phyloP scores from a whole-genome alignment of 1,284 basidiomycete genomes.

The Moniliophthora roreri region DNA sequence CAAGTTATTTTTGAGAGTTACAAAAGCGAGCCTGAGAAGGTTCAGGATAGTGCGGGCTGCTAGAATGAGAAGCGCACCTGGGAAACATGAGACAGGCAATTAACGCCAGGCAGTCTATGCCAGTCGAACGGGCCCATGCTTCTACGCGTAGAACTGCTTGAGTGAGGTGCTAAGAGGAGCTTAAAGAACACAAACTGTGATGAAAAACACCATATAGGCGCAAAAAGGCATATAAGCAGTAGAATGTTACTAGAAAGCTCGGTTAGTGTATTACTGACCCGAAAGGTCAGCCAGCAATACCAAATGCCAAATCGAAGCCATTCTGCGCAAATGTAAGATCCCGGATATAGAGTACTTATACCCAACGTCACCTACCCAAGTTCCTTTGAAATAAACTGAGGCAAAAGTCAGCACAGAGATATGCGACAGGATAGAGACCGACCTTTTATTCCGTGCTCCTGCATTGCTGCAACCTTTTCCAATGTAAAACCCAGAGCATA shows the following conservation, averaged over 20 bases:
- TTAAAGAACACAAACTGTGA: slow-evolving; percentile 41
- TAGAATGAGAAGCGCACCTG: slow-evolving; percentile 46
- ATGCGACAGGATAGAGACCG: slow-evolving; percentile 10
- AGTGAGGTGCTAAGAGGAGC: slow-evolving; percentile 4
- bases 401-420: slow-evolving; percentile 5
- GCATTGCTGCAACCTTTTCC: slow-evolving; percentile 91
- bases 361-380: slow-evolving; percentile 55
- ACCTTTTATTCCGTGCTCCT: slow-evolving; percentile 90
- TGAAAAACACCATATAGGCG: slow-evolving; percentile 73
- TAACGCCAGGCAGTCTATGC: slow-evolving; percentile 72
- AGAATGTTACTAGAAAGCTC: slow-evolving; percentile 62
- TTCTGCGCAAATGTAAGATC: slow-evolving; percentile 50
- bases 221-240: slow-evolving; percentile 70
- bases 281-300: slow-evolving; percentile 33
- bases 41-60: not conserved
- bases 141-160: slow-evolving; percentile 33
- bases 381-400: slow-evolving; percentile 78
- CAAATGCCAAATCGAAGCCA: slow-evolving; percentile 88
- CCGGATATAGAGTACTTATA: not conserved
- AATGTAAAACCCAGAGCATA: slow-evolving; percentile 88
- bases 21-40: slow-evolving; percentile 71
- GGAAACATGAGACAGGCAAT: slow-evolving; percentile 90
- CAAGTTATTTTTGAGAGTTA: slow-evolving; percentile 84
- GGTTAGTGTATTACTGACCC: slow-evolving; percentile 4
- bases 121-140: slow-evolving; percentile 59